Conservation (phyloP, 495 filamentous ascomycete species). For the Penicillium fimorum region DNA sequence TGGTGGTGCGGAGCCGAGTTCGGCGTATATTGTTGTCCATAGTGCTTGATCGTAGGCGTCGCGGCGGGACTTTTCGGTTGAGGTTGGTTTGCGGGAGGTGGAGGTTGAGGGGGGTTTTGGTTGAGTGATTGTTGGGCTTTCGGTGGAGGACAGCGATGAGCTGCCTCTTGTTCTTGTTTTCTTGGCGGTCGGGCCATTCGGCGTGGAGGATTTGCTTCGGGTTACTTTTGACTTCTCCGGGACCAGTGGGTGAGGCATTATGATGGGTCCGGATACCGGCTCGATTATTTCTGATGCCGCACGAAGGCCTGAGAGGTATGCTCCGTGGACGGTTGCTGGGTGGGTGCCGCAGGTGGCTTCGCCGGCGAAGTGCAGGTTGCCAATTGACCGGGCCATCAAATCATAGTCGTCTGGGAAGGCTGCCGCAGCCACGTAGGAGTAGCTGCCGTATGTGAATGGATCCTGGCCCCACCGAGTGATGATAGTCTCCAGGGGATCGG, state of each 20-base stretch:
- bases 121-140: constrained; percentile 10
- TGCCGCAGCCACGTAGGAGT: constrained; percentile 83
- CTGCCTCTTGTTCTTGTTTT: constrained; percentile 5
- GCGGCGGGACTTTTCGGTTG: constrained; percentile 52
- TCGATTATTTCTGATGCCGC: constrained; percentile 84
- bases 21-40: constrained; percentile 61
- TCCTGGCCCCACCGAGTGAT: constrained; percentile 93
- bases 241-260: constrained; percentile 71
- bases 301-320: constrained; percentile 88
- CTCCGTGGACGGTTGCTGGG: constrained; percentile 94
- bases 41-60: constrained; percentile 74
- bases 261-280: constrained; percentile 74
- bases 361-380: constrained; percentile 92
- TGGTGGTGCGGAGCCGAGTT: constrained; percentile 70
- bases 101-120: constrained; percentile 11
- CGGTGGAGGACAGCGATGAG: constrained; percentile 9
- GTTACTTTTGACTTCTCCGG: constrained; percentile 52
- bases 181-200: constrained; percentile 16
- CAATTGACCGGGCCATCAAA: constrained; percentile 78
- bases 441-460: constrained; percentile 83
- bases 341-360: constrained; percentile 95
- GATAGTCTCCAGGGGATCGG: constrained; percentile 79
- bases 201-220: constrained; percentile 29
- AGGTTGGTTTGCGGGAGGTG: constrained; percentile 19
- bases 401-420: constrained; percentile 89